Base-by-base conservation (phyloP, 2,329 filamentous ascomycete species). In the Neophaeococcomyces mojaviensis region DNA sequence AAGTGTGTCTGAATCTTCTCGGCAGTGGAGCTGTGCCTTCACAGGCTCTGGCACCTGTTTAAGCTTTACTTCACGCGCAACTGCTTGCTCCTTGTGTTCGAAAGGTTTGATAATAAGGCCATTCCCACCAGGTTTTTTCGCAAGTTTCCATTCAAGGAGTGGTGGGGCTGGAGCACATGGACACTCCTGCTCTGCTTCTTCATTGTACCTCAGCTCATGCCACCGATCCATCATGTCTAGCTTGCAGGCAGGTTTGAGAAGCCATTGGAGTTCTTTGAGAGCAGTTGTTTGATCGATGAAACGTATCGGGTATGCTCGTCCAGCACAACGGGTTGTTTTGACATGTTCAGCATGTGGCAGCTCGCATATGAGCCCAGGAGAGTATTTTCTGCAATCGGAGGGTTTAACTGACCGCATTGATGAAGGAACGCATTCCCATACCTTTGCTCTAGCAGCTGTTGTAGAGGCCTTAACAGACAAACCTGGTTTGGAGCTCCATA, bases 21-120 rank as follows among this genome's bases (percentile, higher is more conserved):
- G 5, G 10, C 24, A 28, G 30, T 62, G 56, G 39, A 66, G 53
- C 28, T 55, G 51, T 20, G 64, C 62, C 15, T 67, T 50, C 36
- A 74, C 70, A 2, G 69, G 58, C 0, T 61, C 41, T 2, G 74
- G 70, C 10, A 70, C 64, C 15, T 58, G 58, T 53, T 80, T 79
- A 9, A 77, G 56, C 1, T 64, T 62, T 31, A 66, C 64, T 54
- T 81, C 78, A 49, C 71, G 78, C 0, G 58, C 47, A 2, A 68
- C 70, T 24, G 76, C 75, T 49, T 70, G 65, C 46, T 67, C 57
- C 0, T 70, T 67, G 51, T 79, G 68, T 55, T 80, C 78, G 39
- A 70, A 71, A 1, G 73, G 66, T 12, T 61, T 62, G 16, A 72
- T 49, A 12, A 48, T 50, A 4, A 58, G 58, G 35, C 53, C 58